Evolutionary conservation across 2,329 filamentous ascomycete species (phyloP).

Genomic region (Aaosphaeria pasadenensis): DNA sequence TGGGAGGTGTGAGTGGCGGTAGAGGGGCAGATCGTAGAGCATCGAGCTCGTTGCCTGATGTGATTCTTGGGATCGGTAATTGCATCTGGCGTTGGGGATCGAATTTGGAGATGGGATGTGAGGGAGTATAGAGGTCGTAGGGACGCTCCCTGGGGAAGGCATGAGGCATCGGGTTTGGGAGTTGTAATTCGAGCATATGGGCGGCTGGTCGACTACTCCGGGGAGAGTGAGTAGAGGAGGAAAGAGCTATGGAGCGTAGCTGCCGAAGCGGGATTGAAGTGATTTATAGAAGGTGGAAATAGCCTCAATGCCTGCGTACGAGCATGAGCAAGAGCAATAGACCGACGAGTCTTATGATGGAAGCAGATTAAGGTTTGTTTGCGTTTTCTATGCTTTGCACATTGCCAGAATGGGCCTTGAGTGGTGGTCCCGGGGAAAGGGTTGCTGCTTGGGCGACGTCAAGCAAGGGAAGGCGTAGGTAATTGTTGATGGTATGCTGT

Average conservation of each 20-base stretch:
- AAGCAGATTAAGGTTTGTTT: too few species aligned
- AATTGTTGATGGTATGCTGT: constrained; percentile 23
- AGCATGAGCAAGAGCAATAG: constrained; percentile 1
- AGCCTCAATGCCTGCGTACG: constrained; percentile 1
- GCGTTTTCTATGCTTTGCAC: neutral
- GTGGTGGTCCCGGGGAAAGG: neutral
- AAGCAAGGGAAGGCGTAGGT: constrained; percentile 29
- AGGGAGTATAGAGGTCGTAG: constrained; percentile 30
- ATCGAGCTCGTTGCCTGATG: constrained; percentile 19
- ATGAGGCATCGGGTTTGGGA: constrained; percentile 40
- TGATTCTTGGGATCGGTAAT: constrained; percentile 21
- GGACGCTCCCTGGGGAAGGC: constrained; percentile 33
- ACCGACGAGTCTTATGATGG: too few species aligned
- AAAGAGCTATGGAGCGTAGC: neutral
- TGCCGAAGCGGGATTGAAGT: too few species aligned
- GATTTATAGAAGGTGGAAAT: constrained; percentile 7
- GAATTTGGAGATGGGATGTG: constrained; percentile 17
- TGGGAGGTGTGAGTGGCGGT: constrained; percentile 32
- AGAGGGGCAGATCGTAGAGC: constrained; percentile 17
- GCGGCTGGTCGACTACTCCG: constrained; percentile 4
- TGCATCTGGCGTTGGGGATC: constrained; percentile 30
- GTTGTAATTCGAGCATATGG: constrained; percentile 41
- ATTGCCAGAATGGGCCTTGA: neutral
- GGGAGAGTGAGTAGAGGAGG: neutral
- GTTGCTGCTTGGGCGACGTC: constrained; percentile 3